These are phyloP conservation scores for Saccharomyces pastorianus DNA, from an alignment of 1,139 yeast genomes.

Conservation along the genomic window DNA sequence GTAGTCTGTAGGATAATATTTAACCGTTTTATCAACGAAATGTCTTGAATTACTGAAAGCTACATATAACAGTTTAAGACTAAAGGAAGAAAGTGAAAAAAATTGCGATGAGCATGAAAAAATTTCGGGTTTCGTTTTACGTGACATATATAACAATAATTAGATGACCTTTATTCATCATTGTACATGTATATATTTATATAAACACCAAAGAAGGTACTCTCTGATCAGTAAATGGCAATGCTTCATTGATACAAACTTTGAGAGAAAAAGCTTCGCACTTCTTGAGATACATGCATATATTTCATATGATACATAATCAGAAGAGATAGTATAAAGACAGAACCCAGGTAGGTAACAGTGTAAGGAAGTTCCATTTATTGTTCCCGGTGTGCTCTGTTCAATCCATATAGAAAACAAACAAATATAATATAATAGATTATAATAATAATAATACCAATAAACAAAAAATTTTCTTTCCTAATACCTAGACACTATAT, in stretches of 20 bases:
- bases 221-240: background rate
- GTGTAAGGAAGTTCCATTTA: background rate
- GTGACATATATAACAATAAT: background rate
- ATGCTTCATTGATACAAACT: too few species aligned
- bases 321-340: background rate
- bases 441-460: conserved; percentile 1
- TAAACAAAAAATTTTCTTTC: background rate
- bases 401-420: background rate
- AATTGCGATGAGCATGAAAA: background rate
- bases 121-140: background rate
- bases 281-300: too few species aligned
- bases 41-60: background rate
- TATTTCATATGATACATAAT: background rate
- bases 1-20: conserved; percentile 1
- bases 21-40: conserved; percentile 6
- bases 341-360: background rate
- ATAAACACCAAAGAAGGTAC: too few species aligned
- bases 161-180: too few species aligned
- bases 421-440: background rate
- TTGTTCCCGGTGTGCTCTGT: background rate
- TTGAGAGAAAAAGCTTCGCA: too few species aligned
- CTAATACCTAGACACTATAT: background rate
- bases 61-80: too few species aligned
- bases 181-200: too few species aligned
- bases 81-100: background rate